A percentile compares a stretch with the other conserved stretches of the same genome.
Evolutionary conservation across 495 filamentous ascomycete species (phyloP).

Genomic region (Penicillium goetzii): DNA sequence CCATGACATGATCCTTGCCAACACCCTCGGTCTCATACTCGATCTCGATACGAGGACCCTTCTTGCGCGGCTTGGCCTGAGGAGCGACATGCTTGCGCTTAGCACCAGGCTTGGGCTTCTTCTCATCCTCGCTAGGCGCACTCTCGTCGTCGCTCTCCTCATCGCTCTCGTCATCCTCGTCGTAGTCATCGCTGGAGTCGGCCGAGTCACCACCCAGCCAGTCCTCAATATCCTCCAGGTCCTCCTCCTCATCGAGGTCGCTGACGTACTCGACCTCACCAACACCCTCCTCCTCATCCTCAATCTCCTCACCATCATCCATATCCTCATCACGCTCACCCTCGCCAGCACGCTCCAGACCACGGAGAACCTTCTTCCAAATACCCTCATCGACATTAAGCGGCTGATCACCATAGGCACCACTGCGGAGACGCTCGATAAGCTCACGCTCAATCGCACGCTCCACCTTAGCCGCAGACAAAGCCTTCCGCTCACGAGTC

Average conservation of each 20-base stretch:
- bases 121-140: slow-evolving; percentile 46
- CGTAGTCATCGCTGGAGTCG: slow-evolving; percentile 56
- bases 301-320: slow-evolving; percentile 82
- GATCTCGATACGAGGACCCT: slow-evolving; percentile 67
- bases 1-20: slow-evolving; percentile 52
- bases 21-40: slow-evolving; percentile 70
- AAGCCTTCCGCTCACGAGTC: slow-evolving; percentile 89
- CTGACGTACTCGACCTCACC: slow-evolving; percentile 86
- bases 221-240: slow-evolving; percentile 73
- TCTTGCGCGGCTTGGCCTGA: slow-evolving; percentile 66
- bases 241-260: slow-evolving; percentile 68
- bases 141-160: slow-evolving; percentile 50
- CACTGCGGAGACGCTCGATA: slow-evolving; percentile 86
- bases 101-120: slow-evolving; percentile 58
- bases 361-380: slow-evolving; percentile 96
- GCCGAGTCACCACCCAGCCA: slow-evolving; percentile 69
- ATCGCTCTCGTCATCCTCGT: slow-evolving; percentile 54
- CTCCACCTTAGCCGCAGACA: slow-evolving; percentile 93
- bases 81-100: slow-evolving; percentile 71
- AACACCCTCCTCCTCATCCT: slow-evolving; percentile 71
- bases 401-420: slow-evolving; percentile 92
- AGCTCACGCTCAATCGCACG: slow-evolving; percentile 94
- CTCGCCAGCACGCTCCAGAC: slow-evolving; percentile 84
- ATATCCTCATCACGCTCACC: slow-evolving; percentile 84
- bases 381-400: slow-evolving; percentile 91